Conservation (phyloP, 2,329 filamentous ascomycete genomes). For the Alternaria brassicae region DNA sequence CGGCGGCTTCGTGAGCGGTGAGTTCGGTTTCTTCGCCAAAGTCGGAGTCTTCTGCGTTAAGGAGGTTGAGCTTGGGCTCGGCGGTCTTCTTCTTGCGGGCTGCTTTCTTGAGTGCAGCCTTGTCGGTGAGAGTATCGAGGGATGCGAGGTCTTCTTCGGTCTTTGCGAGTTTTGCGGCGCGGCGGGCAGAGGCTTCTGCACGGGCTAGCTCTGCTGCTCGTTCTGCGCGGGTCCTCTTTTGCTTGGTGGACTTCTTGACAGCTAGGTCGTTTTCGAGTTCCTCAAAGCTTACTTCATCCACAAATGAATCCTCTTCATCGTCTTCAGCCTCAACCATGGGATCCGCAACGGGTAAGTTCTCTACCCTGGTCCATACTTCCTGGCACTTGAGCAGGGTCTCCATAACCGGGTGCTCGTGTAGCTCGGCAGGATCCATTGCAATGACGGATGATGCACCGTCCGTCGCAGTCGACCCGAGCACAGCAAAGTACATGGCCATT, state of each 20-base stretch:
- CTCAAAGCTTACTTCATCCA: slow-evolving; percentile 43
- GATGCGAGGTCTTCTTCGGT: slow-evolving; percentile 77
- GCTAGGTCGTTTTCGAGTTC: slow-evolving; percentile 45
- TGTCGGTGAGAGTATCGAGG: slow-evolving; percentile 68
- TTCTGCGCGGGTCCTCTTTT: slow-evolving; percentile 58
- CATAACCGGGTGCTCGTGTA: slow-evolving; percentile 93
- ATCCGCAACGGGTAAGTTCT: slow-evolving; percentile 65
- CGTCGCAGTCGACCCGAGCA: slow-evolving; percentile 81
- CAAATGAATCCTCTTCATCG: slow-evolving; percentile 45
- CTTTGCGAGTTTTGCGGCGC: slow-evolving; percentile 60
- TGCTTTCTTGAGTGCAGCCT: slow-evolving; percentile 57
- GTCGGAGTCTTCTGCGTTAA: slow-evolving; percentile 75
- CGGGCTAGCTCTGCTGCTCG: slow-evolving; percentile 60
- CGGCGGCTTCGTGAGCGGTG: slow-evolving; percentile 77
- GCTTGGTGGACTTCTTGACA: slow-evolving; percentile 45
- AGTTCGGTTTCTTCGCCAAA: slow-evolving; percentile 89
- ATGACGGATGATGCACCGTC: slow-evolving; percentile 58
- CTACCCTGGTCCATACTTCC: slow-evolving; percentile 78
- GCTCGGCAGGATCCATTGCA: slow-evolving; percentile 75
- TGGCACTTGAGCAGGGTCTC: slow-evolving; percentile 79
- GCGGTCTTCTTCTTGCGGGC: slow-evolving; percentile 49
- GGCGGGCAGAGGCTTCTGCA: slow-evolving; percentile 62
- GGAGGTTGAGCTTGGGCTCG: slow-evolving; percentile 42
- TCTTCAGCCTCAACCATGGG: slow-evolving; percentile 45
- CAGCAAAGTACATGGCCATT: slow-evolving; percentile 91